Conservation (phyloP, 176 grass and related monocot species). For the Eragrostis nindensis region DNA sequence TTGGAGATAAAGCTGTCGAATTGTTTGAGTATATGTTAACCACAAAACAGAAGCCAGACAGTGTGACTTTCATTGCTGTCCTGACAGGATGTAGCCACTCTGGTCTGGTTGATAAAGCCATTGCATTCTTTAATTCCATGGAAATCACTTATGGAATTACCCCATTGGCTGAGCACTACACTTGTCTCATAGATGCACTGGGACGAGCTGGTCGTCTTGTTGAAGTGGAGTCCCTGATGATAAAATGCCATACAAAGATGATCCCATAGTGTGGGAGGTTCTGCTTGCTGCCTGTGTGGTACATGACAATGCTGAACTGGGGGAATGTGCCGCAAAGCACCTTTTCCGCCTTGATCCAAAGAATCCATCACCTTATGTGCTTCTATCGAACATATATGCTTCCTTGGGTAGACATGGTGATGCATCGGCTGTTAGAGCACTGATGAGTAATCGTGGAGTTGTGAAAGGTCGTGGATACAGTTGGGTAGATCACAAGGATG, state of each 20-base stretch:
- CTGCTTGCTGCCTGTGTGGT: slow-evolving; percentile 78
- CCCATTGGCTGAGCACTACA: slow-evolving; percentile 79
- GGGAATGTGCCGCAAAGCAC: slow-evolving; percentile 63
- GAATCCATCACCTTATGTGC: slow-evolving; percentile 80
- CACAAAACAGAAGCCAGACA: slow-evolving; percentile 72
- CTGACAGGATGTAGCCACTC: slow-evolving; percentile 81
- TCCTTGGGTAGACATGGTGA: slow-evolving; percentile 68
- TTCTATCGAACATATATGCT: slow-evolving; percentile 96
- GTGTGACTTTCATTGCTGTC: slow-evolving; percentile 76
- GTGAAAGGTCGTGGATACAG: slow-evolving; percentile 75
- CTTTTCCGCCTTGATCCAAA: slow-evolving; percentile 70
- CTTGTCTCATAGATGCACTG: slow-evolving; percentile 84
- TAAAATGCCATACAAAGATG: slow-evolving; percentile 68
- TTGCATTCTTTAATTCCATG: slow-evolving; percentile 71
- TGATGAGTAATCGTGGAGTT: slow-evolving; percentile 73
- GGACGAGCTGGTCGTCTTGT: slow-evolving; percentile 67
- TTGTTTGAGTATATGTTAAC: slow-evolving; percentile 78
- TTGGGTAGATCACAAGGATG: slow-evolving; percentile 78
- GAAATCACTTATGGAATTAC: slow-evolving; percentile 53
- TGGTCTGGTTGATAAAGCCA: slow-evolving; percentile 64
- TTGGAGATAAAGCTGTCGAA: slow-evolving; percentile 63
- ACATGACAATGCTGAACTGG: slow-evolving; percentile 75
- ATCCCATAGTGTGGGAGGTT: slow-evolving; percentile 85
- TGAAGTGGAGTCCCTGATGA: slow-evolving; percentile 68
- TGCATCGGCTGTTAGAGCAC: slow-evolving; percentile 64